Conservation (phyloP, 495 filamentous ascomycete species). For the Xylaria castorea region DNA sequence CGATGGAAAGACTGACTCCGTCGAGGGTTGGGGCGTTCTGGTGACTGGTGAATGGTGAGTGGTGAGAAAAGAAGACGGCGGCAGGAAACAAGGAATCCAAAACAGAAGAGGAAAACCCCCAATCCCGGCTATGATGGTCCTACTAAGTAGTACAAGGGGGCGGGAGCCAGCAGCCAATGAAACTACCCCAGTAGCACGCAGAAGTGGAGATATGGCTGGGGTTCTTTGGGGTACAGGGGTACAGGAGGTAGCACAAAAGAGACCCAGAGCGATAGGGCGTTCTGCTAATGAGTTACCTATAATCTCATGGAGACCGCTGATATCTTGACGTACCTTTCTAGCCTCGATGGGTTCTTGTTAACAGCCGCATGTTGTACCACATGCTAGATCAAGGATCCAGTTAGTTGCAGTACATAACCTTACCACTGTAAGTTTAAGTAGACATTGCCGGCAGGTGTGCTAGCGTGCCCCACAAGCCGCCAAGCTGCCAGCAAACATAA, state of each 20-base stretch:
- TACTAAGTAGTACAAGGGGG: not conserved
- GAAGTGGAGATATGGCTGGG: not conserved
- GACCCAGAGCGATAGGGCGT: not conserved
- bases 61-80: conserved; percentile 26
- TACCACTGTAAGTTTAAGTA: not conserved
- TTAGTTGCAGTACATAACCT: not conserved
- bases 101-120: not conserved
- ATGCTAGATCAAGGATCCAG: too few species aligned
- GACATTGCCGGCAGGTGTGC: not conserved
- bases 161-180: conserved; percentile 1
- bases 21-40: conserved; percentile 16
- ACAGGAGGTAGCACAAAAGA: not conserved
- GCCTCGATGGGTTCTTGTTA: not conserved
- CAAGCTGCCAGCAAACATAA: not conserved
- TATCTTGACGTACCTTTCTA: not conserved
- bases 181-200: not conserved
- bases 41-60: conserved; percentile 17
- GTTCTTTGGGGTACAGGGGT: not conserved
- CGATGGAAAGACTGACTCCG: conserved; percentile 12
- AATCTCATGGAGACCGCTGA: not conserved
- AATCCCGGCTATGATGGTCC: not conserved
- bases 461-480: conserved; percentile 11
- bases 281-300: not conserved
- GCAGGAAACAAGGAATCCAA: conserved; percentile 13
- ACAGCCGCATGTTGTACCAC: not conserved